These are phyloP conservation scores for Ammopiptanthus mongolicus DNA, from an alignment of 306 rosid genomes.

Conservation along the genomic window DNA sequence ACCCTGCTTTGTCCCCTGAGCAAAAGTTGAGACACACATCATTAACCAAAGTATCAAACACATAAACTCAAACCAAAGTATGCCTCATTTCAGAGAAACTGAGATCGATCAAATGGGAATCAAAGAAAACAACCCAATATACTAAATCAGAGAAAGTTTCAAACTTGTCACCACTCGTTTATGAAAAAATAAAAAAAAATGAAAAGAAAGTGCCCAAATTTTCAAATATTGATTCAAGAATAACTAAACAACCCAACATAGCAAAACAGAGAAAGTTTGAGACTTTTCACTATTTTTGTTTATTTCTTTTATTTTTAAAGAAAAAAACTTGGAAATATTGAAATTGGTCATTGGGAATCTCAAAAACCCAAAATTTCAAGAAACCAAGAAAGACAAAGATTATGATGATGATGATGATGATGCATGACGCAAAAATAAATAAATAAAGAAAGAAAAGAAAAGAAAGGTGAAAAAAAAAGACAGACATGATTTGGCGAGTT, in stretches of 20 bases:
- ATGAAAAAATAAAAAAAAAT: not conserved
- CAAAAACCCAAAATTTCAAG: not conserved
- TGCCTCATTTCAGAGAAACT: not conserved
- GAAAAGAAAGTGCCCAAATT: not conserved
- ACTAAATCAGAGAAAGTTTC: not conserved
- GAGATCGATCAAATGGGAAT: not conserved
- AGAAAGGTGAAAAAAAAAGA: not conserved
- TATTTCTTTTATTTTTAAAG: too few species aligned
- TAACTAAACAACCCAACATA: not conserved
- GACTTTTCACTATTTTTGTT: not conserved
- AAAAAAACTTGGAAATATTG: not conserved
- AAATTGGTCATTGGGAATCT: not conserved
- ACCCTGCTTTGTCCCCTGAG: conserved; percentile 52
- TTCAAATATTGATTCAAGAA: not conserved
- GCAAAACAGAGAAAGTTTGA: not conserved
- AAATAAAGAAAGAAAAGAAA: not conserved
- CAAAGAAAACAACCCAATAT: not conserved
- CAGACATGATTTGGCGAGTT: conserved; percentile 49
- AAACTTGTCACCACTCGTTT: not conserved
- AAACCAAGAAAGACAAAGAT: not conserved
- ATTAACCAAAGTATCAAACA: not conserved
- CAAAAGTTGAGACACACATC: not conserved
- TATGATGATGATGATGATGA: not conserved
- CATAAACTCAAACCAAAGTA: not conserved
- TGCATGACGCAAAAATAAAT: not conserved